Evolutionary conservation across 208 protist genomes (phyloP).

Genomic region (Hexamita inflata): DNA sequence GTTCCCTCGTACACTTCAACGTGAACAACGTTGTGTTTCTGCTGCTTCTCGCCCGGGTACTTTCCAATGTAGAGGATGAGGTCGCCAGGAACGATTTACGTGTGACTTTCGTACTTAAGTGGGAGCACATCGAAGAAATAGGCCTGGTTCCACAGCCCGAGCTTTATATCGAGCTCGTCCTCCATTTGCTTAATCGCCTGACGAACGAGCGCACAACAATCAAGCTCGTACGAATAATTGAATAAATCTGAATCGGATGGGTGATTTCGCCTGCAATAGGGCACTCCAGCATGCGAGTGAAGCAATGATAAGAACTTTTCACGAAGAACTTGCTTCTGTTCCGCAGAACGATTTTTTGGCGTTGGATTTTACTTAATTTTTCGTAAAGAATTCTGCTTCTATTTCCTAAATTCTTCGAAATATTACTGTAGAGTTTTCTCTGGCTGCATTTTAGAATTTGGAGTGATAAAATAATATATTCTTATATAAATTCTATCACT

Average conservation of each 20-base stretch:
- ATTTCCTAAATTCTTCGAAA: no score
- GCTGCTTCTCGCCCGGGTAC: slow-evolving; percentile 6
- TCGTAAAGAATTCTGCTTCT: no score
- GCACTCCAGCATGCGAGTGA: no score
- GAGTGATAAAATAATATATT: no score
- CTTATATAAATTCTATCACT: no score
- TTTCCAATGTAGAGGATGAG: slow-evolving; percentile 28
- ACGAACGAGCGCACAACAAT: slow-evolving; percentile 40
- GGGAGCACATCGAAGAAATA: slow-evolving; percentile 40
- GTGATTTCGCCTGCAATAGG: not conserved
- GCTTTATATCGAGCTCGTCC: slow-evolving; percentile 34
- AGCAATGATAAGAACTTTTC: no score
- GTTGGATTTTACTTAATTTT: no score
- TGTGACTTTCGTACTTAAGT: not conserved
- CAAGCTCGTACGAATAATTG: slow-evolving; percentile 27
- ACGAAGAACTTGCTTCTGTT: no score
- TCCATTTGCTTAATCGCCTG: slow-evolving; percentile 29
- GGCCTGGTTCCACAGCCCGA: slow-evolving; percentile 33
- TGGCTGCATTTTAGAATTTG: no score
- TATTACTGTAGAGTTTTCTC: no score
- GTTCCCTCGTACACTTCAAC: slow-evolving; percentile 39
- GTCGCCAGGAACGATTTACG: slow-evolving; percentile 4
- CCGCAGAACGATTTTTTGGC: no score
- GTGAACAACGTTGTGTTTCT: slow-evolving; percentile 43
- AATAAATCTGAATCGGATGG: not conserved